Conservation (phyloP, 2,329 filamentous ascomycete genomes). For the Pseudocercospora eumusae region DNA sequence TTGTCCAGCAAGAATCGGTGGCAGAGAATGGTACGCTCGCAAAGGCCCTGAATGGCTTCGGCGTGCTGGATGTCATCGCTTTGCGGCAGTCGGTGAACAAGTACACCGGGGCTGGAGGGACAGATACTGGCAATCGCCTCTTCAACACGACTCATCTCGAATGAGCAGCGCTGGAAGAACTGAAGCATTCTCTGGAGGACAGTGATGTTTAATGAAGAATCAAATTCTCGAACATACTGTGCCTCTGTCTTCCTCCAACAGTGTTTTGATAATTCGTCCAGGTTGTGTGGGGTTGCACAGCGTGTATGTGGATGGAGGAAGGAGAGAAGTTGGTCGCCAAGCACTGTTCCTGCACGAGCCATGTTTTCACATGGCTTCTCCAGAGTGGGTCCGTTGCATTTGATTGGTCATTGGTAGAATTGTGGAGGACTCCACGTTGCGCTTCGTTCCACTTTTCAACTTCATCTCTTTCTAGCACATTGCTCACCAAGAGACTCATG, state of each 20-base stretch:
- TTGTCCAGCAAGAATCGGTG: slow-evolving; percentile 51
- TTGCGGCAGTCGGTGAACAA: slow-evolving; percentile 60
- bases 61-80: slow-evolving; percentile 50
- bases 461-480: neutral
- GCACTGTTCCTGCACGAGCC: too few relatives aligned
- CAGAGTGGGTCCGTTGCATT: neutral
- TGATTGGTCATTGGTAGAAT: neutral
- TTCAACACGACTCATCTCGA: slow-evolving; percentile 59
- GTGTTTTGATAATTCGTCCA: neutral
- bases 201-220: neutral
- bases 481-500: neutral
- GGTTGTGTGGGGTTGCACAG: neutral
- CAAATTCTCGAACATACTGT: neutral
- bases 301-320: neutral
- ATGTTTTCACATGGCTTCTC: neutral
- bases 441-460: neutral
- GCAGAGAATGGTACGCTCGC: slow-evolving; percentile 28
- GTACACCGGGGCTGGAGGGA: slow-evolving; percentile 54
- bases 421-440: neutral
- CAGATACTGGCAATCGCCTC: slow-evolving; percentile 61
- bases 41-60: slow-evolving; percentile 27
- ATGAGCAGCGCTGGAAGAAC: slow-evolving; percentile 29
- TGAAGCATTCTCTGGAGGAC: too few relatives aligned
- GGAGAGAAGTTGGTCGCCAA: neutral
- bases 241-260: neutral